phyloP scores from a whole-genome alignment of 2,329 filamentous ascomycete genomes.

The Fusarium siculi region DNA sequence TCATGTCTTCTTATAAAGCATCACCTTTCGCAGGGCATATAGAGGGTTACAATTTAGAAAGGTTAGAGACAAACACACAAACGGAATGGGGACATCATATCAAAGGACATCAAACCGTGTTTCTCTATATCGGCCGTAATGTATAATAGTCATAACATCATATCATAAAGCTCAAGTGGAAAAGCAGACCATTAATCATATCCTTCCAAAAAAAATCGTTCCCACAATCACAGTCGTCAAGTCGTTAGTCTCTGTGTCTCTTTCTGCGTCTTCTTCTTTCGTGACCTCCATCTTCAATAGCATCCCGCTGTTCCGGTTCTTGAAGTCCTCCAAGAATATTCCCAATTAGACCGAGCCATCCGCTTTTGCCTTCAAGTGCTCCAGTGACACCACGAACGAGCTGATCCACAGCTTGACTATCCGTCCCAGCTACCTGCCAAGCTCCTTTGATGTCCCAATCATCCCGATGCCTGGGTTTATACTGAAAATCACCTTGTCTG shows the following conservation, averaged over 20 bases:
- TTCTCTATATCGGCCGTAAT: slow-evolving; percentile 44
- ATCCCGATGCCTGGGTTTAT: slow-evolving; percentile 46
- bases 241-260: slow-evolving; percentile 36
- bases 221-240: slow-evolving; percentile 33
- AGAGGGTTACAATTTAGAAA: background rate
- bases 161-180: slow-evolving; percentile 32
- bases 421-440: slow-evolving; percentile 59
- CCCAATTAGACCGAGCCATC: slow-evolving; percentile 48
- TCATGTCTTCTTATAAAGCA: background rate
- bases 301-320: slow-evolving; percentile 7
- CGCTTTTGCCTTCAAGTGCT: slow-evolving; percentile 45
- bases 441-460: slow-evolving; percentile 53
- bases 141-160: slow-evolving; percentile 42
- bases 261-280: slow-evolving; percentile 31
- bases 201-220: slow-evolving; percentile 33
- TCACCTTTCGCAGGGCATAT: background rate
- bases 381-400: slow-evolving; percentile 43
- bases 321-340: slow-evolving; percentile 44
- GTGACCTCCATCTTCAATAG: slow-evolving; percentile 32
- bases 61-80: background rate
- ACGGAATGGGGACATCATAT: background rate
- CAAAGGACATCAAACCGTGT: slow-evolving; percentile 28
- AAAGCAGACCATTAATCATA: slow-evolving; percentile 25
- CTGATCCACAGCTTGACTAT: slow-evolving; percentile 54
- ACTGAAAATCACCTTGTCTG: slow-evolving; percentile 57